Evolutionary conservation across 78 protist genomes (phyloP).

Genomic region (Thecamonas trahens): DNA sequence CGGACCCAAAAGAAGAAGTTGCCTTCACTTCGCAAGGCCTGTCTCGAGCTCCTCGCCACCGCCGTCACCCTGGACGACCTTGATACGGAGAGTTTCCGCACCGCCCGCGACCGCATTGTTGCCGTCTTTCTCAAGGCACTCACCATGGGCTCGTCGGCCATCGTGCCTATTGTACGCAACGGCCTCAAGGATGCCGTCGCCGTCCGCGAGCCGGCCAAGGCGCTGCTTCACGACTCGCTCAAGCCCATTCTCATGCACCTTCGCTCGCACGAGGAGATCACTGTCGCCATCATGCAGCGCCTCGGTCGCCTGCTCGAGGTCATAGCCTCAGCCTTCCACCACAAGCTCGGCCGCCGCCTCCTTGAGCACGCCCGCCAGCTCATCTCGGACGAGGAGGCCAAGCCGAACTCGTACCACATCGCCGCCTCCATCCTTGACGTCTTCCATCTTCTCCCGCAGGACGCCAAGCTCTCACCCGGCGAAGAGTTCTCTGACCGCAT

Average conservation of each 20-base stretch:
- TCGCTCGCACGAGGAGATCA: slow-evolving; percentile 58
- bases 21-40: too few relatives aligned
- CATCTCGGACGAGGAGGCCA: background rate
- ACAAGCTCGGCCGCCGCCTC: slow-evolving; percentile 73
- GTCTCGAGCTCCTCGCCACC: background rate
- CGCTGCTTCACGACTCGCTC: slow-evolving; percentile 68
- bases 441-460: slow-evolving; percentile 79
- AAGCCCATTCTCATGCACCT: slow-evolving; percentile 76
- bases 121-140: slow-evolving; percentile 19
- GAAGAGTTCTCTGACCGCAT: slow-evolving; percentile 63
- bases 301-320: slow-evolving; percentile 71
- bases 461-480: slow-evolving; percentile 4
- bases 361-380: slow-evolving; percentile 58
- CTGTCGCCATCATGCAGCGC: slow-evolving; percentile 70
- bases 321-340: slow-evolving; percentile 68
- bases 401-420: slow-evolving; percentile 35
- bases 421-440: slow-evolving; percentile 68
- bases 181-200: slow-evolving; percentile 13
- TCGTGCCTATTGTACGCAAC: background rate
- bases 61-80: background rate
- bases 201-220: slow-evolving; percentile 45
- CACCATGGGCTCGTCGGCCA: background rate
- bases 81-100: background rate
- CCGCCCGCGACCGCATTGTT: background rate
- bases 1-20: too few relatives aligned